Base-by-base conservation (phyloP, 192 early-diverging fungal species). In the Cetraspora pellucida region DNA sequence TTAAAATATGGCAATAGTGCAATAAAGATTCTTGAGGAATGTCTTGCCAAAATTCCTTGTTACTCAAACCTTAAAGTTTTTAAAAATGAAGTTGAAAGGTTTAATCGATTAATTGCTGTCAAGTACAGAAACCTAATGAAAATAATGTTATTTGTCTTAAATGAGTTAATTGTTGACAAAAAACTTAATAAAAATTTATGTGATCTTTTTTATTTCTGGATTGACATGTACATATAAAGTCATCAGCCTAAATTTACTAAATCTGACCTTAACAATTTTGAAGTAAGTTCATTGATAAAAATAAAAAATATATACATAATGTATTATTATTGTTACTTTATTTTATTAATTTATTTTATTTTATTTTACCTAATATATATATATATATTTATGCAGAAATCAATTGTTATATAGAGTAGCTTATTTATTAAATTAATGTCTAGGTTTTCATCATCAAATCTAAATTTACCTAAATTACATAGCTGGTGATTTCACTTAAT, bases 71-170 rank as follows among this genome's bases (percentile, higher is more conserved):
- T 37, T 37, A 37, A 54, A 54, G 19, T 19, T 54, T 54, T 54
- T 54, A 54, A 54, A 54, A 54, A 54, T 54, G 19, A 11, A 54
- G 1, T 54, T 54, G 3, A 54, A 10, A 54, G 52, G 1, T 54
- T 54, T 19, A 54, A 4, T 54, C 52, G 1, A 3, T 54, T 54
- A 10, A 54, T 10, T 54, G 19, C 52, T 19, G 13, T 11, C 19
- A 11, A 54, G 1, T 54, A 54, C 19, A 19, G 19, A 19, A 10
- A 54, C 19, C 19, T 54, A 54, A 54, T 54, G 52, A 54, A 54
- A 54, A 54, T 54, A 19, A 54, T 54, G 52, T n/a, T 54, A 54
- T 54, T 54, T 54, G 19, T 54, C 19, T 54, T 54, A 54, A 54
- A 54, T 54, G 52, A 54, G 1, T 2, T 54, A n/a, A 54, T 54